Evolutionary conservation across 2,329 filamentous ascomycete species (phyloP).

Genomic region (Basipetospora chlamydospora): DNA sequence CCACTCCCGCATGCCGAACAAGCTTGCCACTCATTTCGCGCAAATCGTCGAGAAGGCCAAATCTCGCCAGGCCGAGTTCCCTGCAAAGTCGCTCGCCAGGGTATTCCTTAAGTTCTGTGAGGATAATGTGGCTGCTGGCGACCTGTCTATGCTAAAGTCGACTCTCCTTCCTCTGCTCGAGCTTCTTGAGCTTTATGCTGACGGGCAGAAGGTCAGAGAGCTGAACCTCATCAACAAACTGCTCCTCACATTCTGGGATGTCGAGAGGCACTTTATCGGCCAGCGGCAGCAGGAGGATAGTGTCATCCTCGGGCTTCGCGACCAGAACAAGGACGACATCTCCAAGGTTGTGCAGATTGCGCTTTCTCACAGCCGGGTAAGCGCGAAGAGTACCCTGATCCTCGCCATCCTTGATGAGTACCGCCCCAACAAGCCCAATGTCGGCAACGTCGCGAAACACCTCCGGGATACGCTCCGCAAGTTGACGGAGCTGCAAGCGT

Average conservation of each 20-base stretch:
- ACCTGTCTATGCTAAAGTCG: constrained; percentile 58
- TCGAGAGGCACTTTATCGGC: constrained; percentile 79
- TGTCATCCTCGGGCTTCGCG: constrained; percentile 82
- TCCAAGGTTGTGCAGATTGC: constrained; percentile 73
- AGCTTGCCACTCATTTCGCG: constrained; percentile 68
- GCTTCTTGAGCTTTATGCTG: constrained; percentile 66
- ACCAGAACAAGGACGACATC: constrained; percentile 91
- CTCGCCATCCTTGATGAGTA: constrained; percentile 89
- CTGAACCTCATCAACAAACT: constrained; percentile 66
- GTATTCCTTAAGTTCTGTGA: constrained; percentile 78
- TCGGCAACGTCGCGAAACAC: constrained; percentile 77
- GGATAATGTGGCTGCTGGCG: constrained; percentile 60
- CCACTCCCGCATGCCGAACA: constrained; percentile 94
- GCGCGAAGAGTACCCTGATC: constrained; percentile 85
- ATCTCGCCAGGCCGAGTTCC: constrained; percentile 71
- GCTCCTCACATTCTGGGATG: constrained; percentile 66
- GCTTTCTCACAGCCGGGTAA: constrained; percentile 83
- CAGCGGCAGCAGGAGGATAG: constrained; percentile 81
- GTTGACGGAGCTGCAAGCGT: constrained; percentile 78
- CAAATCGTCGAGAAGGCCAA: constrained; percentile 78
- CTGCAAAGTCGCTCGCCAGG: constrained; percentile 74
- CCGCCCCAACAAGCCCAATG: constrained; percentile 82
- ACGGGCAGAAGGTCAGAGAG: constrained; percentile 85
- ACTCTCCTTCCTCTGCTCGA: constrained; percentile 63
- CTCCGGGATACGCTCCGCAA: constrained; percentile 71